These are phyloP conservation scores for Vaccinium darrowii DNA, from an alignment of 148 eudicot species.

Conservation along the genomic window DNA sequence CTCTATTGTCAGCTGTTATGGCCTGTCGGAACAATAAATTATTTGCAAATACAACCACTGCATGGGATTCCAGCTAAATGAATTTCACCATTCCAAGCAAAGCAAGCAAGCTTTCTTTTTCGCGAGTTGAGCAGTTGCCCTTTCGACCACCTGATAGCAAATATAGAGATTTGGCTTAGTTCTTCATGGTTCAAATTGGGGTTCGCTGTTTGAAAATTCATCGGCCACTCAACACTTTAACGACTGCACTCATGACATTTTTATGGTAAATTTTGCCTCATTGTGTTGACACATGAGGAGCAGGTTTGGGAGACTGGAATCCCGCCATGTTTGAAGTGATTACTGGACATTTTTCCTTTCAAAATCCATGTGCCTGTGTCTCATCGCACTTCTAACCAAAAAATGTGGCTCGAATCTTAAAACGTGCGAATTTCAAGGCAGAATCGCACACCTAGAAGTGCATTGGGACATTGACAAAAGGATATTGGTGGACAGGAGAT, in stretches of 20 bases:
- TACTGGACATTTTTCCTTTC: background rate
- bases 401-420: background rate
- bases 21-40: background rate
- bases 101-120: slow-evolving; percentile 57
- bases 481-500: background rate
- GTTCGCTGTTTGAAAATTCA: background rate
- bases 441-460: background rate
- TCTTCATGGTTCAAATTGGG: background rate
- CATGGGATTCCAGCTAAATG: background rate
- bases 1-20: background rate
- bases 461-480: background rate
- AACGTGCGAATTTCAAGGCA: background rate
- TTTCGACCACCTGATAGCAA: slow-evolving; percentile 48
- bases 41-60: background rate
- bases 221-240: background rate
- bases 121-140: slow-evolving; percentile 39
- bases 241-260: background rate
- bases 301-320: background rate
- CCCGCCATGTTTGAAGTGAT: background rate
- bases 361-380: background rate
- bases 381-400: background rate
- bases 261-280: background rate
- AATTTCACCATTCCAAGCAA: slow-evolving; percentile 24
- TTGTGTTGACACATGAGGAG: background rate
- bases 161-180: slow-evolving; percentile 11